Evolutionary conservation across 805 yeast genomes (phyloP).

Genomic region (Peterozyma xylosa): DNA sequence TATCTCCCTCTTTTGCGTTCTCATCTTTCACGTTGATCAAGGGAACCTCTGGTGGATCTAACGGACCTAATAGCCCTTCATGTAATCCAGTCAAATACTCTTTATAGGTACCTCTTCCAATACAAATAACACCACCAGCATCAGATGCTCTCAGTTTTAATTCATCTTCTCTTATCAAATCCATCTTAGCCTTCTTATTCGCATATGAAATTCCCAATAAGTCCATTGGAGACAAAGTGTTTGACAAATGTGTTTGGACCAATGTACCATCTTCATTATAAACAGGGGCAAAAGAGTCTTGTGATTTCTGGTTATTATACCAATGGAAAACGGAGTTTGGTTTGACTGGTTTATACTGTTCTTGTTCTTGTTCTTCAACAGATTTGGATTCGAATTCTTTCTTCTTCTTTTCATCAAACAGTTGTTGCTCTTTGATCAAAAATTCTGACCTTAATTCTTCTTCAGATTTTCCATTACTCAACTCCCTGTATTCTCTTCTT

Average conservation of each 20-base stretch:
- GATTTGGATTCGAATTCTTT: slow-evolving; percentile 4
- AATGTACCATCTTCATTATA: slow-evolving; percentile 4
- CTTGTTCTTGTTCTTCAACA: too few species aligned
- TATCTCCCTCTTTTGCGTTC: neutral
- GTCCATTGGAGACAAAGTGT: slow-evolving; percentile 22
- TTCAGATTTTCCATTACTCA: slow-evolving; percentile 15
- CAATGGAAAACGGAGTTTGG: slow-evolving; percentile 5
- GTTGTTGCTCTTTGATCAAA: slow-evolving; percentile 4
- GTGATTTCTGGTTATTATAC: slow-evolving; percentile 10
- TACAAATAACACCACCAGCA: slow-evolving; percentile 82
- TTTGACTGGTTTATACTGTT: neutral
- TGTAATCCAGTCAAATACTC: slow-evolving; percentile 88
- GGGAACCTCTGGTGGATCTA: slow-evolving; percentile 33
- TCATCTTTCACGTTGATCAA: slow-evolving; percentile 1
- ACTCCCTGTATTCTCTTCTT: slow-evolving; percentile 39
- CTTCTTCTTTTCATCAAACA: slow-evolving; percentile 8
- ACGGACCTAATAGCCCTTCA: slow-evolving; percentile 92
- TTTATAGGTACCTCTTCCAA: slow-evolving; percentile 94
- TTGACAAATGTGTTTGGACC: slow-evolving; percentile 1
- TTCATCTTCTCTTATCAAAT: slow-evolving; percentile 37
- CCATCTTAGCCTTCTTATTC: slow-evolving; percentile 15
- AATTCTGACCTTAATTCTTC: slow-evolving; percentile 2
- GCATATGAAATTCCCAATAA: slow-evolving; percentile 52
- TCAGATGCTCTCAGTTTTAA: slow-evolving; percentile 31
- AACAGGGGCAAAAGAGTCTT: neutral